A percentile compares a stretch with the other conserved stretches of the same genome.
These are phyloP conservation scores for Dillenia turbinata DNA, from an alignment of 164 flowering plant species.

Conservation along the genomic window DNA sequence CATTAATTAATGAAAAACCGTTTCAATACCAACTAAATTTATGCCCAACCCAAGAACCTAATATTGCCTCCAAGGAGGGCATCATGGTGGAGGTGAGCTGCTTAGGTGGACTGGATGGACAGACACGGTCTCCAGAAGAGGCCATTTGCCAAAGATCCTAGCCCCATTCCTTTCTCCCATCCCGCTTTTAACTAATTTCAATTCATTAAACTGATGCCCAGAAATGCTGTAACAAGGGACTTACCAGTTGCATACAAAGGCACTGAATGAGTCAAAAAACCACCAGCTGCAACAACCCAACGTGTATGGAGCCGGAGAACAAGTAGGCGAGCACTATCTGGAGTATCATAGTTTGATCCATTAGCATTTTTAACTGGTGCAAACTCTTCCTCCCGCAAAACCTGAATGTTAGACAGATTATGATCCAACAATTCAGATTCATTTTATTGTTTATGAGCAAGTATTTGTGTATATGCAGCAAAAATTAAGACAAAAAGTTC, in stretches of 20 bases:
- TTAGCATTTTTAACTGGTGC: conserved; percentile 98
- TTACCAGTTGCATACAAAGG: conserved; percentile 89
- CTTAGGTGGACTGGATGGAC: too few relatives aligned
- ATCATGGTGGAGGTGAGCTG: too few relatives aligned
- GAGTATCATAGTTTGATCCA: conserved; percentile 85
- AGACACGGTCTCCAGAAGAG: too few relatives aligned
- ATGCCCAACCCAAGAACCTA: too few relatives aligned
- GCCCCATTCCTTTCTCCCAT: too few relatives aligned
- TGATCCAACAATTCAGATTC: background rate
- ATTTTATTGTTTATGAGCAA: too few relatives aligned
- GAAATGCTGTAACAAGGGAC: background rate
- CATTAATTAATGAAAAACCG: too few relatives aligned
- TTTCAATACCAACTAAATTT: too few relatives aligned
- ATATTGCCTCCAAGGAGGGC: too few relatives aligned
- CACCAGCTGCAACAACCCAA: conserved; percentile 98
- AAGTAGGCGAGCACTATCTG: conserved; percentile 85
- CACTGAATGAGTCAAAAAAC: conserved; percentile 92
- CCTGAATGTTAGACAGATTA: conserved; percentile 26
- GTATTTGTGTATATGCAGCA: background rate
- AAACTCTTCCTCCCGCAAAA: conserved; percentile 88
- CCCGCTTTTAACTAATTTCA: too few relatives aligned
- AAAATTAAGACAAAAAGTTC: too few relatives aligned
- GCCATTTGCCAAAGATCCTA: too few relatives aligned
- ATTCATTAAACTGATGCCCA: background rate
- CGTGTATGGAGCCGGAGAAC: conserved; percentile 92